A percentile compares a stretch with the other conserved stretches of the same genome.
These are phyloP conservation scores for Exophiala xenobiotica DNA, from an alignment of 2,329 filamentous ascomycete species.

Conservation along the genomic window DNA sequence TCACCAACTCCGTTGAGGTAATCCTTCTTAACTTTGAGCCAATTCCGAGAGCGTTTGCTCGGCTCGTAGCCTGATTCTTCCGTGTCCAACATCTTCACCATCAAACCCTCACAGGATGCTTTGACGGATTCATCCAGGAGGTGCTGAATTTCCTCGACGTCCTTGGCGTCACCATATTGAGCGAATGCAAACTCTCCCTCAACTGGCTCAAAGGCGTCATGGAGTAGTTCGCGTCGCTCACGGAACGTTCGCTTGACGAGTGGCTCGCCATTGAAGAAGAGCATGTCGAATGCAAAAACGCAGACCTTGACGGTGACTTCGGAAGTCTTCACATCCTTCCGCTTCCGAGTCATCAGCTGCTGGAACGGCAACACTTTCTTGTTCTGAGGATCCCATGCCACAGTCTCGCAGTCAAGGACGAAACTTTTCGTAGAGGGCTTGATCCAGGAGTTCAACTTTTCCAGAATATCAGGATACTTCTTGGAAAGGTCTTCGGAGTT, in stretches of 20 bases:
- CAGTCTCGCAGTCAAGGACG: slow-evolving; percentile 96
- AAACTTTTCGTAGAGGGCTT: slow-evolving; percentile 89
- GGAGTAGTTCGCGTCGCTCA: slow-evolving; percentile 75
- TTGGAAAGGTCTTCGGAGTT: slow-evolving; percentile 97
- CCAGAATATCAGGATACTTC: slow-evolving; percentile 95
- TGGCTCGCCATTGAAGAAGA: slow-evolving; percentile 88
- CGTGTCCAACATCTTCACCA: slow-evolving; percentile 99
- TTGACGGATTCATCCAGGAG: slow-evolving; percentile 95
- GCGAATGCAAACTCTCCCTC: slow-evolving; percentile 93
- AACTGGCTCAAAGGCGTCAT: slow-evolving; percentile 68
- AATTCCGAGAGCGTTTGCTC: slow-evolving; percentile 93
- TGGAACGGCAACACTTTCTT: slow-evolving; percentile 98
- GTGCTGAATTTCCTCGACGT: slow-evolving; percentile 88
- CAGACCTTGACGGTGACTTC: slow-evolving; percentile 97
- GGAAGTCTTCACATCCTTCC: slow-evolving; percentile 92
- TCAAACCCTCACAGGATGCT: slow-evolving; percentile 91
- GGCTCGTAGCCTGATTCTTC: slow-evolving; percentile 92
- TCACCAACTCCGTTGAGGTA: slow-evolving; percentile 93
- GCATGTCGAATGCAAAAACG: slow-evolving; percentile 91
- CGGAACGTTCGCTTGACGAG: slow-evolving; percentile 84
- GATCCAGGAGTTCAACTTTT: slow-evolving; percentile 84
- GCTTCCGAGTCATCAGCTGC: slow-evolving; percentile 95
- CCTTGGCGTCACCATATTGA: slow-evolving; percentile 78
- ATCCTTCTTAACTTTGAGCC: slow-evolving; percentile 99
- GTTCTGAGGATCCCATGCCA: slow-evolving; percentile 90